Conservation (phyloP, 257 asterid species). For the Leptodermis oblonga region DNA sequence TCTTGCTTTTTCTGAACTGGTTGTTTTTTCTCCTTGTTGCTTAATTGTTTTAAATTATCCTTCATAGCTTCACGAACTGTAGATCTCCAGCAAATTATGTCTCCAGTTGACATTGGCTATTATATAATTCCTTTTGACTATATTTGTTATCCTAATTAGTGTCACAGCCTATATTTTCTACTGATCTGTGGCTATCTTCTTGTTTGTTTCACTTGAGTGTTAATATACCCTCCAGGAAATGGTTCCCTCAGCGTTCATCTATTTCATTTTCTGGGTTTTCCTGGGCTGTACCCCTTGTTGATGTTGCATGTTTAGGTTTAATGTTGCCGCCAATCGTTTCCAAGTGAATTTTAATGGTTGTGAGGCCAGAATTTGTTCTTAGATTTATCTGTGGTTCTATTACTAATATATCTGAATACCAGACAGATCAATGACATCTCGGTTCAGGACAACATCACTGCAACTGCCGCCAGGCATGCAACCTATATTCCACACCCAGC, state of each 20-base stretch:
- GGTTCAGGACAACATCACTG: constrained; percentile 82
- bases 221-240: background rate
- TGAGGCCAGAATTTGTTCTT: background rate
- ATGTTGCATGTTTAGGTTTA: too few relatives aligned
- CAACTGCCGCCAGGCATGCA: constrained; percentile 70
- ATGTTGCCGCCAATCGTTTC: too few relatives aligned
- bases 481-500: constrained; percentile 80
- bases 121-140: background rate
- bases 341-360: background rate
- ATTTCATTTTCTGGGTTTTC: background rate
- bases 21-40: background rate
- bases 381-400: background rate
- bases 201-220: background rate
- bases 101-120: background rate
- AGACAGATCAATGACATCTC: constrained; percentile 60
- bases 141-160: background rate
- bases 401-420: background rate
- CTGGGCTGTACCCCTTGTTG: background rate
- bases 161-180: background rate
- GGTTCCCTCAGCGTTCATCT: too few relatives aligned
- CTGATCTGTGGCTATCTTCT: background rate
- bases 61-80: background rate
- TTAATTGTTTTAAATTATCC: too few relatives aligned
- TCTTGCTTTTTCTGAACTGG: too few relatives aligned
- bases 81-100: background rate